A percentile compares a stretch with the other conserved stretches of the same genome.
phyloP scores from a whole-genome alignment of 352 stramenopile species.

The Blastocystis hominis region DNA sequence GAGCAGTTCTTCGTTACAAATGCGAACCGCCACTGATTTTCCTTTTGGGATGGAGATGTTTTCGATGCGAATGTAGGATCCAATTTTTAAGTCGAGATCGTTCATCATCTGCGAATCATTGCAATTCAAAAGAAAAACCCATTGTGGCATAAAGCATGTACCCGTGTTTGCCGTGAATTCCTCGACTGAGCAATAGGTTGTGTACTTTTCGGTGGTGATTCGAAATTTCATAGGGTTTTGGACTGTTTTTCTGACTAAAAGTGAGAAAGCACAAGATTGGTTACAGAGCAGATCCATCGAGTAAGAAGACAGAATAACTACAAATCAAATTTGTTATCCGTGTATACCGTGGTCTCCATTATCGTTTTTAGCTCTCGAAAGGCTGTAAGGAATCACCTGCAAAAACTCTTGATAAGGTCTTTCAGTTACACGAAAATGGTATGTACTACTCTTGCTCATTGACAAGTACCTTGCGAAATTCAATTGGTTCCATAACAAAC shows the following conservation, averaged over 20 bases:
- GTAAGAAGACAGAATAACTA: constrained; percentile 47
- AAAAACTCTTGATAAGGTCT: constrained; percentile 52
- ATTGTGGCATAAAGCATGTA: neutral
- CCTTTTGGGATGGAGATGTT: constrained; percentile 26
- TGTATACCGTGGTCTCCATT: constrained; percentile 4
- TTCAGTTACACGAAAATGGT: neutral
- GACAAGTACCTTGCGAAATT: constrained; percentile 27
- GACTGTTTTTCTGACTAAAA: constrained; percentile 3
- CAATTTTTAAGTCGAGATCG: neutral
- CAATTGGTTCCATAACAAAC: constrained; percentile 47
- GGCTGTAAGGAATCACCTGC: constrained; percentile 2
- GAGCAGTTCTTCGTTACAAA: neutral
- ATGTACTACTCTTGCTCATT: neutral
- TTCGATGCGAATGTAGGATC: constrained; percentile 11
- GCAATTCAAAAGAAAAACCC: neutral
- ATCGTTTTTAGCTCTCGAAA: neutral
- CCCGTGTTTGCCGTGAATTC: neutral
- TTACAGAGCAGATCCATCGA: constrained; percentile 4
- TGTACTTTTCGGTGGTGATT: constrained; percentile 31
- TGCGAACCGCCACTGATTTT: neutral
- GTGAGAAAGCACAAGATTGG: neutral
- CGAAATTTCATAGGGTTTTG: constrained; percentile 44
- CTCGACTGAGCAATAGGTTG: constrained; percentile 19
- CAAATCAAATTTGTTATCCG: neutral
- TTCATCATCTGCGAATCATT: constrained; percentile 34